Evolutionary conservation across 1,139 yeast species (phyloP).

Genomic region (Scheffersomyces illinoinensis): DNA sequence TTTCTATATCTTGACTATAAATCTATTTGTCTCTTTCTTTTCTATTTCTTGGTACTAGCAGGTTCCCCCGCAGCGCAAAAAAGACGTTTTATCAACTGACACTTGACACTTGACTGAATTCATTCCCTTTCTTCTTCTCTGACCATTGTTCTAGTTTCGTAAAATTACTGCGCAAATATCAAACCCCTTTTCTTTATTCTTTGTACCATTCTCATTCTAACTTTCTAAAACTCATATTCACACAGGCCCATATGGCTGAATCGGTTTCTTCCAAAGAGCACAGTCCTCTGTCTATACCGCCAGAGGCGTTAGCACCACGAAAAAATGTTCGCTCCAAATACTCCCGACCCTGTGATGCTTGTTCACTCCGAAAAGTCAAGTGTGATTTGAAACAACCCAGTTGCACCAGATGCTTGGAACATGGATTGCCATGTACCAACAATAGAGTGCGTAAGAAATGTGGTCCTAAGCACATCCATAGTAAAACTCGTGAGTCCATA

Average conservation of each 20-base stretch:
- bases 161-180: not conserved
- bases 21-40: not conserved
- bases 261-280: not conserved
- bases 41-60: not conserved
- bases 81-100: not conserved
- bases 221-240: not conserved
- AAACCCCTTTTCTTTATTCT: not conserved
- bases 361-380: conserved; percentile 44
- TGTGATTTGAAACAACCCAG: conserved; percentile 39
- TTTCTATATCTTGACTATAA: not conserved
- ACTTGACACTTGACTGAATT: not conserved
- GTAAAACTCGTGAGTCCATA: conserved; percentile 39
- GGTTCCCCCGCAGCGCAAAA: not conserved
- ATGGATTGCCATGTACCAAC: conserved; percentile 38
- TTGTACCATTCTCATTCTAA: not conserved
- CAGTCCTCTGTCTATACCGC: not conserved
- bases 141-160: not conserved
- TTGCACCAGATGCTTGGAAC: conserved; percentile 39
- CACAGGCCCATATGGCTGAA: not conserved
- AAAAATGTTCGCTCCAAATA: conserved; percentile 8
- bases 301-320: not conserved
- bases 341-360: conserved; percentile 42
- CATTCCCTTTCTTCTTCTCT: not conserved
- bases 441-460: conserved; percentile 40
- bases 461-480: conserved; percentile 44